These are phyloP conservation scores for Boletus calvinii DNA, from an alignment of 1,284 basidiomycete species.

Conservation along the genomic window DNA sequence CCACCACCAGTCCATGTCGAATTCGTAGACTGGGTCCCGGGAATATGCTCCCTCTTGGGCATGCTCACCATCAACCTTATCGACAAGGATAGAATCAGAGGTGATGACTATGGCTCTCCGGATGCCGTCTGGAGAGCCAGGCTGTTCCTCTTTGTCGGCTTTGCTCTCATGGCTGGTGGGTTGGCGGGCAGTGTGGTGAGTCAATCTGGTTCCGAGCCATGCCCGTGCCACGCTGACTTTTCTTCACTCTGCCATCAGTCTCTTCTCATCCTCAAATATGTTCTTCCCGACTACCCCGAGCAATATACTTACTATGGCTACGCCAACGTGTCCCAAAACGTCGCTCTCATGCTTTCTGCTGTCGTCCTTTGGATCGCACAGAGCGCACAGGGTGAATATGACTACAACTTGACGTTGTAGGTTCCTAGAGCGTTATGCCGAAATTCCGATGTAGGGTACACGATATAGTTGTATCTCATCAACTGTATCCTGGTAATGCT, in stretches of 20 bases:
- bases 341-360: constrained; percentile 88
- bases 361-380: constrained; percentile 88
- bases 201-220: constrained; percentile 22
- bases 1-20: constrained; percentile 82
- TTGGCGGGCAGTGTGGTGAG: constrained; percentile 89
- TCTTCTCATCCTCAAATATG: constrained; percentile 90
- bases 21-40: constrained; percentile 95
- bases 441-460: constrained; percentile 1
- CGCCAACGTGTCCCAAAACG: constrained; percentile 91
- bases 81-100: constrained; percentile 88
- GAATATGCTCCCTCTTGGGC: constrained; percentile 90
- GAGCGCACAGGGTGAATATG: constrained; percentile 78
- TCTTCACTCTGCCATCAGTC: constrained; percentile 61
- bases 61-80: constrained; percentile 93
- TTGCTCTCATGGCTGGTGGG: constrained; percentile 95
- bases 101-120: constrained; percentile 82
- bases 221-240: not conserved
- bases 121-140: constrained; percentile 89
- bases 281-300: constrained; percentile 71
- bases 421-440: not conserved
- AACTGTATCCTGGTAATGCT: constrained; percentile 7
- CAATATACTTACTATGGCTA: constrained; percentile 92
- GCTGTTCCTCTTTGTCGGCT: constrained; percentile 90
- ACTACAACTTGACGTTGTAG: constrained; percentile 81
- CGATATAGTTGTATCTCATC: constrained; percentile 2